Conservation (phyloP, 495 filamentous ascomycete species). For the Penicillium desertorum region DNA sequence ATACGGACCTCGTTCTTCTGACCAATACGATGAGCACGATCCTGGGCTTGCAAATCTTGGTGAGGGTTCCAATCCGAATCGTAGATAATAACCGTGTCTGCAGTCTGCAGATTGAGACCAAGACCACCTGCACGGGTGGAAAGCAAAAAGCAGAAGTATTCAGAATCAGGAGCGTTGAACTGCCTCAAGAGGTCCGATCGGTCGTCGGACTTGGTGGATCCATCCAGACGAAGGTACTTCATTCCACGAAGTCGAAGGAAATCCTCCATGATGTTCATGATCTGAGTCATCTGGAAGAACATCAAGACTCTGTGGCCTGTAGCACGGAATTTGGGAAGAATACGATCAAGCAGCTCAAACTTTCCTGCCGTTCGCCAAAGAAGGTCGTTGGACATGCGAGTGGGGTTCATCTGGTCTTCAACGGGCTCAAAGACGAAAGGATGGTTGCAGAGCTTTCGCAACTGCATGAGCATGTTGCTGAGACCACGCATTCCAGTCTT, state of each 20-base stretch:
- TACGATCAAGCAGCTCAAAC: constrained; percentile 90
- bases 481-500: constrained; percentile 94
- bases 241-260: constrained; percentile 82
- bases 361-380: constrained; percentile 96
- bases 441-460: constrained; percentile 98
- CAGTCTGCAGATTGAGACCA: constrained; percentile 93
- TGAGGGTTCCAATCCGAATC: constrained; percentile 99
- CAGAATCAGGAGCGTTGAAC: constrained; percentile 87
- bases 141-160: constrained; percentile 95
- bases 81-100: constrained; percentile 98
- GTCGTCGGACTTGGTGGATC: constrained; percentile 95
- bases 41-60: constrained; percentile 97
- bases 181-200: constrained; percentile 83
- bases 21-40: constrained; percentile 99
- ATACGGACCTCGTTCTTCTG: constrained; percentile 99
- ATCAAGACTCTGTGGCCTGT: constrained; percentile 93
- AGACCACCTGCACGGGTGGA: constrained; percentile 99
- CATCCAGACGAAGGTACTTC: constrained; percentile 87
- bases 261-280: constrained; percentile 99
- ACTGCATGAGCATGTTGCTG: constrained; percentile 99
- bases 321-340: constrained; percentile 87
- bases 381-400: constrained; percentile 80
- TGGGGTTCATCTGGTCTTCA: constrained; percentile 96
- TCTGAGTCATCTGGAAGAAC: constrained; percentile 99
- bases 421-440: constrained; percentile 98